Evolutionary conservation across 2,329 filamentous ascomycete species (phyloP), one percentile per base, ranked within the genome.

Genomic region (Zasmidium citrigriseum): DNA sequence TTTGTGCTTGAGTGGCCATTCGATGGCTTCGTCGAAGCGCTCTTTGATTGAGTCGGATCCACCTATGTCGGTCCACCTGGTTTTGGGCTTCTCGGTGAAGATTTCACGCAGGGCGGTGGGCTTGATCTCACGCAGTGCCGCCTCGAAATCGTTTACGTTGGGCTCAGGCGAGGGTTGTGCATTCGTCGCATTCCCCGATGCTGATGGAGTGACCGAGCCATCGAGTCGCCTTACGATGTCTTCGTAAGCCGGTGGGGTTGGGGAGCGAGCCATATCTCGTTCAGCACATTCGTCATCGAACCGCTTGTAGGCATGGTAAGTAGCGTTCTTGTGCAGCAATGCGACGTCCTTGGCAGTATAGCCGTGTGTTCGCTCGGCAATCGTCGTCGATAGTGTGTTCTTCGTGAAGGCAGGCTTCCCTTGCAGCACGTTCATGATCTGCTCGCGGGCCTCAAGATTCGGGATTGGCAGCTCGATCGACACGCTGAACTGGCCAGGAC

Each of bases 61-160:
- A 60, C 91, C 93, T 52, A 98, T 93, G 68, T 97, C 91, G 50
- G 83, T 81, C 92, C 92, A 98, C 73, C 83, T 84, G 24, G 96
- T 87, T 14, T 89, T 92, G 0, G 92, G 93, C 9, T 91, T 93
- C 70, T 96, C 90, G 48, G 97, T 81, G 70, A 95, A 91, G 55
- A 96, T 87, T 70, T 96, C 92, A 64, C 91, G 87, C 85, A 98
- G 93, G 2, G 91, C 90, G 1, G 89, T 92, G 1, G 93, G 91
- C 11, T 85, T 83, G n/a, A 92, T 86, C 55, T 84, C 77, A 38
- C 83, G 80, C 34, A 93, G 80, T 1, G 91, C 90, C 41, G 80
- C 73, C 29, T 57, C 54, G 21, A 52, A 59, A 25, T 63, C 60
- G 14, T 47, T 11, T 1, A 60, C 20, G 1, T 50, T 48, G 9